These are phyloP conservation scores for Mycena indigotica DNA, from an alignment of 768 basidiomycete genomes.

Conservation along the genomic window DNA sequence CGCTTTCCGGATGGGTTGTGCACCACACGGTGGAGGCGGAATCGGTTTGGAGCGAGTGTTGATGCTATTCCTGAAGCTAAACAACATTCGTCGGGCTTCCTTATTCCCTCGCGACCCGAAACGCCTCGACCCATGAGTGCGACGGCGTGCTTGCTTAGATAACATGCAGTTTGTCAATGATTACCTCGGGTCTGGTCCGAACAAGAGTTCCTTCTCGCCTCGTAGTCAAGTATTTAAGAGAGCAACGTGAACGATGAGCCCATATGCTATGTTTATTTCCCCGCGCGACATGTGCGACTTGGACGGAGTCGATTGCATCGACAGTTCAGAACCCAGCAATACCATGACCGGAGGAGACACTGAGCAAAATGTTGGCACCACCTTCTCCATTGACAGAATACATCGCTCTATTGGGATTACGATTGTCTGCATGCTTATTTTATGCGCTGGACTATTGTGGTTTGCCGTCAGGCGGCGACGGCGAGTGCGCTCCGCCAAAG, in stretches of 20 bases:
- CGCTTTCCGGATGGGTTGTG: slow-evolving; percentile 91
- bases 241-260: too few relatives aligned
- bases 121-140: slow-evolving; percentile 76
- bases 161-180: neutral
- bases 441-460: slow-evolving; percentile 42
- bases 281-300: slow-evolving; percentile 22
- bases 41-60: slow-evolving; percentile 94
- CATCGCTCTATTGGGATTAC: slow-evolving; percentile 50
- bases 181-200: neutral
- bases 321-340: too few relatives aligned
- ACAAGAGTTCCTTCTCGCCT: too few relatives aligned
- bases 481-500: slow-evolving; percentile 37
- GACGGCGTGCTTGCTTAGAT: slow-evolving; percentile 11
- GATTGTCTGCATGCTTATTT: slow-evolving; percentile 39
- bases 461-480: slow-evolving; percentile 15
- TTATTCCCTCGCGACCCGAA: slow-evolving; percentile 98
- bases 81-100: slow-evolving; percentile 90
- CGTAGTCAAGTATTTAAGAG: too few relatives aligned
- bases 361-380: slow-evolving; percentile 20
- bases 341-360: slow-evolving; percentile 8
- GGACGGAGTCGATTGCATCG: too few relatives aligned
- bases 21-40: slow-evolving; percentile 96
- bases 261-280: slow-evolving; percentile 35
- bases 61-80: slow-evolving; percentile 97
- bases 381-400: slow-evolving; percentile 34